A percentile compares a stretch with the other conserved stretches of the same genome.
Evolutionary conservation across 2,329 filamentous ascomycete genomes (phyloP).

Genomic region (Clonostachys rhizophaga): DNA sequence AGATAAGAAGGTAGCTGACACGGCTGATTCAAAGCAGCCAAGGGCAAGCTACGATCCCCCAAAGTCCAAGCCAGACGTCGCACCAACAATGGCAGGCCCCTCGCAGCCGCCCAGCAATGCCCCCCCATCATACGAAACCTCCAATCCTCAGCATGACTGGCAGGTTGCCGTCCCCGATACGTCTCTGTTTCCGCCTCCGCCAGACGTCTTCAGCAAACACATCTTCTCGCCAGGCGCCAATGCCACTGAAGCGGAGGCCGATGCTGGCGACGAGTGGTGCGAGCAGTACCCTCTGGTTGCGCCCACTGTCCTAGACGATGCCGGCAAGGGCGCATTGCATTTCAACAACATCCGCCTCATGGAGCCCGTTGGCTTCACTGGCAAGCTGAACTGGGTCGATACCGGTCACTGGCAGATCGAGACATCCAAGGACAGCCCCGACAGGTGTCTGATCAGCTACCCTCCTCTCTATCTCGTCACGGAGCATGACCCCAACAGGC

Average conservation of each 20-base stretch:
- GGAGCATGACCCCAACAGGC: conserved; percentile 49
- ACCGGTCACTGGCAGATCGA: conserved; percentile 48
- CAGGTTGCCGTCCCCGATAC: conserved; percentile 67
- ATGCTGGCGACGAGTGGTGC: conserved; percentile 65
- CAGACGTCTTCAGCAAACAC: conserved; percentile 58
- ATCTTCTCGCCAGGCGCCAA: conserved; percentile 66
- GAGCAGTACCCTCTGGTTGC: conserved; percentile 49
- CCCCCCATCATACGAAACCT: conserved; percentile 7
- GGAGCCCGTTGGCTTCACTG: conserved; percentile 41
- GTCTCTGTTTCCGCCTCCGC: conserved; percentile 67
- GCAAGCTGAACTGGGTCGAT: conserved; percentile 35
- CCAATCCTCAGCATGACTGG: conserved; percentile 59
- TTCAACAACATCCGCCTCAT: conserved; percentile 50
- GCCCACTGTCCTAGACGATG: conserved; percentile 43
- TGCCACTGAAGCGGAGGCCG: conserved; percentile 58
- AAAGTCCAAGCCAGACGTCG: not conserved
- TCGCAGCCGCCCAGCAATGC: conserved; percentile 1
- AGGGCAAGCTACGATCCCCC: no score
- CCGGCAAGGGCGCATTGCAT: conserved; percentile 40
- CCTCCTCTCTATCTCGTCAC: conserved; percentile 63
- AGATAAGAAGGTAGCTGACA: no score
- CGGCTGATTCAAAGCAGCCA: conserved; percentile 2
- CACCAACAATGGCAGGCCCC: not conserved
- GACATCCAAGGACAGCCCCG: conserved; percentile 39
- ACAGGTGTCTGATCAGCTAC: conserved; percentile 62